phyloP scores from a whole-genome alignment of 169 alveolate genomes.

The Amoebophrya sp. region DNA sequence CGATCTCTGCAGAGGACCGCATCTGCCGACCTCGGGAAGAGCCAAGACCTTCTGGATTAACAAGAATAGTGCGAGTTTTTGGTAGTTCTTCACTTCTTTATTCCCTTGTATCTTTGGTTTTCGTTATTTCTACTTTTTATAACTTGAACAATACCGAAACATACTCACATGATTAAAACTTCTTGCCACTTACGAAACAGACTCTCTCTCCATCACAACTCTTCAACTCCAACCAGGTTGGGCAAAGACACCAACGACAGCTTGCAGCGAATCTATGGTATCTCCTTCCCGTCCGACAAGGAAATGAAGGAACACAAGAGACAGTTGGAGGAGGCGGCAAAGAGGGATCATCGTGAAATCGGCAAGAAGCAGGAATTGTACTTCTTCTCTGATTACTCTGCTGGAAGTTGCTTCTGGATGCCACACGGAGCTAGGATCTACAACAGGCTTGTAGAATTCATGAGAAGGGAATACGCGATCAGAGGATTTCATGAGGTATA shows the following conservation, averaged over 20 bases:
- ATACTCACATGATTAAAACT: neutral
- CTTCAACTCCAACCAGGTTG: constrained; percentile 47
- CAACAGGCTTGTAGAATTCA: constrained; percentile 85
- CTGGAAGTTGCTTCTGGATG: constrained; percentile 88
- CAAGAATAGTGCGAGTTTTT: constrained; percentile 20
- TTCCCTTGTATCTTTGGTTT: no score
- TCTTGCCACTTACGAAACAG: neutral
- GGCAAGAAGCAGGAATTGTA: constrained; percentile 90
- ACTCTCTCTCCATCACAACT: neutral
- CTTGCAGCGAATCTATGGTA: constrained; percentile 96
- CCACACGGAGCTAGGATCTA: constrained; percentile 93
- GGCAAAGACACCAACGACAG: constrained; percentile 73
- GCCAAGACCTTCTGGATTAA: neutral
- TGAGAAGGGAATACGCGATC: constrained; percentile 73
- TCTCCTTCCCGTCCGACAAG: constrained; percentile 89
- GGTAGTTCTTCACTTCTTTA: neutral
- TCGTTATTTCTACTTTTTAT: no score
- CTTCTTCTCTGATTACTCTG: constrained; percentile 73
- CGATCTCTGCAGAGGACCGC: constrained; percentile 99
- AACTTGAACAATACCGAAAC: no score
- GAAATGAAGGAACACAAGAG: constrained; percentile 81
- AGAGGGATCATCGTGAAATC: constrained; percentile 93
- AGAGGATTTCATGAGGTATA: constrained; percentile 54
- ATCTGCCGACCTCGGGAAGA: constrained; percentile 84
- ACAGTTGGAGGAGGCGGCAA: constrained; percentile 90